Evolutionary conservation across 805 yeast genomes (phyloP), one percentile per base, ranked within the genome.

Genomic region (Yarrowia yakushimensis): DNA sequence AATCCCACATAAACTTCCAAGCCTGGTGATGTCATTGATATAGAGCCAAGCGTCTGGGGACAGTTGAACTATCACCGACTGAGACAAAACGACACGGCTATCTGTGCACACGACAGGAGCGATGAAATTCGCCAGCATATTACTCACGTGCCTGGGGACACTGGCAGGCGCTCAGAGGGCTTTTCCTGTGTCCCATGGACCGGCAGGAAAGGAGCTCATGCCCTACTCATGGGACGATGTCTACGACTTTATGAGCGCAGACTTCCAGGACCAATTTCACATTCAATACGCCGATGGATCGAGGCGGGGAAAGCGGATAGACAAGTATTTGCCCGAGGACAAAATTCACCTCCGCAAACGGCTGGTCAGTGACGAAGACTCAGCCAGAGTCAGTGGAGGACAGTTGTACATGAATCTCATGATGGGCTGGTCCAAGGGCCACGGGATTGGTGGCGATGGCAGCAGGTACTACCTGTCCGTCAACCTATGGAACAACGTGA

Each of bases 361-460:
- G 12, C 42, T 52, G 2, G 59, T 18, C 8, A 34, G 43, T 11
- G 59, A 52, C 17, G 59, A 52, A 11, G 37, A 36, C 28, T 39
- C 59, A 10, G 59, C 59, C n/a, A 23, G 17, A 17, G 43, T 52
- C 43, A 23, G 20, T 15, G 59, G 43, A 25, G 59, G 59, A 12
- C 59, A 36, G 43, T 20, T 52, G n/a, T 52, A 13, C 15, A 11
- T 52, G 59, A 43, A 52, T 13, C 43, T 52, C 18, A 52, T 52
- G 59, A 34, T 52, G 12, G 59, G 59, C 3, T 52, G 59, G 59
- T 52, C 59, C 59, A 52, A 52, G 9, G 59, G 59, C 2, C 31
- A 36, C 10, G 59, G 59, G 4, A 2, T 52, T 3, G 59, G 59
- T 3, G 59, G 59, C 11, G 43, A 36, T 7, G 33, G 27, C 33